These are phyloP conservation scores for Stromatinia cepivora DNA, from an alignment of 2,329 filamentous ascomycete species.

Conservation along the genomic window DNA sequence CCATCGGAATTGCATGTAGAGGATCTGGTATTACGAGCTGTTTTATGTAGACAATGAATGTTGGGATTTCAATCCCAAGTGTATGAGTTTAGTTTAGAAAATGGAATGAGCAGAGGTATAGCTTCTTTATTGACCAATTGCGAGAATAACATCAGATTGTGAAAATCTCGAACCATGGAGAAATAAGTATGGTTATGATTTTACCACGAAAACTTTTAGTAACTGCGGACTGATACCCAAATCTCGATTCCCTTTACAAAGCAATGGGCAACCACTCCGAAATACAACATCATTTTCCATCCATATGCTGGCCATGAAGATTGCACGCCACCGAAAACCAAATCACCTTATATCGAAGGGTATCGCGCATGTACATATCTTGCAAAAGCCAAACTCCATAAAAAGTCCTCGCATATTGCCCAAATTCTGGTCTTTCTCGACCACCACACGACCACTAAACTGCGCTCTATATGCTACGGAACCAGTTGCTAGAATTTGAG, in stretches of 20 bases:
- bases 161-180: not conserved
- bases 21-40: not conserved
- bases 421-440: conserved; percentile 13
- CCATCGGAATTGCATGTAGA: not conserved
- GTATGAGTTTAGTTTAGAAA: too few species aligned
- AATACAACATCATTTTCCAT: conserved; percentile 4
- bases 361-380: conserved; percentile 19
- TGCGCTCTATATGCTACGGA: conserved; percentile 30
- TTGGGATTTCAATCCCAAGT: not conserved
- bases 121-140: not conserved
- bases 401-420: not conserved
- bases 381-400: conserved; percentile 18
- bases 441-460: conserved; percentile 22
- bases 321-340: conserved; percentile 7
- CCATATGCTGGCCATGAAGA: conserved; percentile 10
- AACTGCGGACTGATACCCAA: conserved; percentile 9
- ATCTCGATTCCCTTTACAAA: not conserved
- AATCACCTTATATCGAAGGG: conserved; percentile 8
- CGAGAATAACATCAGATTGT: not conserved
- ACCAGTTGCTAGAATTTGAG: conserved; percentile 28
- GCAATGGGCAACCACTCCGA: not conserved
- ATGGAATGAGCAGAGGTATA: too few species aligned
- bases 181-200: not conserved
- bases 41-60: not conserved
- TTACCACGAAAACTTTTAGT: not conserved